Percentiles rank a stretch among this genome's conserved stretches.
These are phyloP conservation scores for Coemansia sp. DNA, from an alignment of 192 early-diverging fungal species.

Conservation along the genomic window DNA sequence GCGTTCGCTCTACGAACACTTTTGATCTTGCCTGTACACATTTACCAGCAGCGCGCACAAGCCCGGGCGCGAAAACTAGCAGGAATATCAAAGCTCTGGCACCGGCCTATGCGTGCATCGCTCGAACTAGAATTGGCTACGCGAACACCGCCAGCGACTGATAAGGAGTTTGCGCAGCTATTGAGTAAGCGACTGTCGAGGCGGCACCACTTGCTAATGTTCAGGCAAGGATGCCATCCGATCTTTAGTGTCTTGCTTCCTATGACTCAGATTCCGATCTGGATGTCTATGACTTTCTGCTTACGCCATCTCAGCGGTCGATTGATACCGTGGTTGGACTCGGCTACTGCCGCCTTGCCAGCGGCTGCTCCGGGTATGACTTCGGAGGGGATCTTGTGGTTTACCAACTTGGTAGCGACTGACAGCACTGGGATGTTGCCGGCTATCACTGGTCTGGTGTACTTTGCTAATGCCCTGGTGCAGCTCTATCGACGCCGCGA, in stretches of 20 bases:
- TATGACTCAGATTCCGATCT: constrained; percentile 47
- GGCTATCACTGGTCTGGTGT: constrained; percentile 1
- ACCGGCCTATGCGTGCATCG: constrained; percentile 10
- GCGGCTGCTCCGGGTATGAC: constrained; percentile 28
- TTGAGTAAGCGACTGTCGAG: constrained; percentile 6
- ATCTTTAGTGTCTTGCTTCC: constrained; percentile 27
- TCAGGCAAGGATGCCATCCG: constrained; percentile 48
- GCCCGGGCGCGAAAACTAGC: constrained; percentile 8
- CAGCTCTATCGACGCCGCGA: background rate
- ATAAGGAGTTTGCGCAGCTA: constrained; percentile 11
- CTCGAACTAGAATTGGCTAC: constrained; percentile 11
- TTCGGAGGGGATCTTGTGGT: constrained; percentile 47
- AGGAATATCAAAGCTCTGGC: constrained; percentile 19
- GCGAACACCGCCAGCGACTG: constrained; percentile 9
- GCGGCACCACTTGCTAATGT: constrained; percentile 38
- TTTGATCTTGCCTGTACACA: constrained; percentile 23
- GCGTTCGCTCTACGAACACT: constrained; percentile 19
- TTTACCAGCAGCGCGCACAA: constrained; percentile 40
- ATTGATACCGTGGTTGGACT: constrained; percentile 8
- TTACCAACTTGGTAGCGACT: constrained; percentile 21
- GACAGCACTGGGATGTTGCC: constrained; percentile 34
- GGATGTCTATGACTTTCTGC: constrained; percentile 37
- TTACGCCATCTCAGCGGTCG: constrained; percentile 43
- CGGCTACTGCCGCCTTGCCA: background rate
- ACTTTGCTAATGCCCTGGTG: constrained; percentile 23